Evolutionary conservation across 768 basidiomycete genomes (phyloP).

Genomic region (Podaxis sp.): DNA sequence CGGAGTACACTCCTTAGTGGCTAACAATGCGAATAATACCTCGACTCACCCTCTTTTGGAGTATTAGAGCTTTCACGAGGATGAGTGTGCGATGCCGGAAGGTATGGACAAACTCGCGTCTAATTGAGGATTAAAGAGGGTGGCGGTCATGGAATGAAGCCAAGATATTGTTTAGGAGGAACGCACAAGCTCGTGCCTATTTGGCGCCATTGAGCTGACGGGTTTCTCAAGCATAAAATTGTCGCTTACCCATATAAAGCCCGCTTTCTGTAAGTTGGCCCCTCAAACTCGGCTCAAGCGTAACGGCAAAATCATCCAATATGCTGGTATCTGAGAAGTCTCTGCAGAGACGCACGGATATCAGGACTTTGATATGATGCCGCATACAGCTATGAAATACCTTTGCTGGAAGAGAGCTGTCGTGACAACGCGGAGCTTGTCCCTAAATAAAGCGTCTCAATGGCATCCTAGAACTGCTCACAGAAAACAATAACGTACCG

Average conservation of each 20-base stretch:
- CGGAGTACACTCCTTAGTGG: not conserved
- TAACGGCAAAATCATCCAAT: slow-evolving; percentile 82
- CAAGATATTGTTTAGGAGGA: not conserved
- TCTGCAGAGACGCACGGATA: slow-evolving; percentile 31
- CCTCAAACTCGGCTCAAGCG: slow-evolving; percentile 73
- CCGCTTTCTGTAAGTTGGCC: slow-evolving; percentile 89
- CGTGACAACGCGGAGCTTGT: slow-evolving; percentile 93
- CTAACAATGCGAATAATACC: not conserved
- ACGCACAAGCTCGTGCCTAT: slow-evolving; percentile 70
- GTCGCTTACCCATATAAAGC: slow-evolving; percentile 85
- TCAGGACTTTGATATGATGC: not conserved
- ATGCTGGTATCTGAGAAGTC: slow-evolving; percentile 89
- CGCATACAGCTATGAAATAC: slow-evolving; percentile 30
- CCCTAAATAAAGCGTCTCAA: slow-evolving; percentile 41
- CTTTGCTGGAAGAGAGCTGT: slow-evolving; percentile 86
- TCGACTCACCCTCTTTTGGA: slow-evolving; percentile 80
- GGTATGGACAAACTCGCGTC: slow-evolving; percentile 89
- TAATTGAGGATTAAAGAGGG: slow-evolving; percentile 26
- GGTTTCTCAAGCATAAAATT: not conserved
- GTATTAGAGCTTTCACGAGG: slow-evolving; percentile 92
- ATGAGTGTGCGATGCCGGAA: slow-evolving; percentile 91
- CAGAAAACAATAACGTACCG: slow-evolving; percentile 45
- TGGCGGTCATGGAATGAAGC: slow-evolving; percentile 9
- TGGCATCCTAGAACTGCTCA: not conserved
- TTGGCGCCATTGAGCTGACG: slow-evolving; percentile 3